phyloP scores from a whole-genome alignment of 2,329 filamentous ascomycete species.

The Trichoderma brevicompactum region DNA sequence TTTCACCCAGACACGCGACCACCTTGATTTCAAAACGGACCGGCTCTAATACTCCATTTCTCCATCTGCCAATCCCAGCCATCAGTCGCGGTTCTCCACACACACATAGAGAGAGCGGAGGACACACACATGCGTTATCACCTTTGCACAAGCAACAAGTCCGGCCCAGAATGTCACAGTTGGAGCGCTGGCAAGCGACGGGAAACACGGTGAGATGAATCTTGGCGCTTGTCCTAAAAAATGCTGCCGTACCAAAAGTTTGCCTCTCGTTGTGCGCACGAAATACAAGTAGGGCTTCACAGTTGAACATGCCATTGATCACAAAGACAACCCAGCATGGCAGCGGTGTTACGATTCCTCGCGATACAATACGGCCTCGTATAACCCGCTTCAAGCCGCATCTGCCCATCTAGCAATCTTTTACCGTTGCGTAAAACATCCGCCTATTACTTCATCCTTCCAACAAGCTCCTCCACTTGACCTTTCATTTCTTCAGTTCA shows the following conservation, averaged over 20 bases:
- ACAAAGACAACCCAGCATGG: not conserved
- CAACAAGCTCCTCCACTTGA: not conserved
- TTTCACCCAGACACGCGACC: conserved; percentile 20
- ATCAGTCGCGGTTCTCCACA: conserved; percentile 1
- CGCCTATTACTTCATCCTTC: not conserved
- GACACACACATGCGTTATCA: not conserved
- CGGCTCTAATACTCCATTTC: conserved; percentile 1
- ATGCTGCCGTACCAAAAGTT: not conserved
- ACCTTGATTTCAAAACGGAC: conserved; percentile 9
- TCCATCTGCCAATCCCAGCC: conserved; percentile 6
- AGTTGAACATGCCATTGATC: not conserved
- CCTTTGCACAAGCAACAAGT: not conserved
- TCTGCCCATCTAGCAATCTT: conserved; percentile 2
- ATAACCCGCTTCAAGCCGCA: conserved; percentile 17
- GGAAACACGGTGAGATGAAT: not conserved
- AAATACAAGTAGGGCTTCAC: conserved; percentile 1
- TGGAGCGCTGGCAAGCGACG: not conserved
- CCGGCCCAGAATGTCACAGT: not conserved
- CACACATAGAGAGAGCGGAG: not conserved
- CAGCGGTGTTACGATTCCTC: not conserved
- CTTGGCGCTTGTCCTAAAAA: not conserved
- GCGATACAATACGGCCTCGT: not conserved
- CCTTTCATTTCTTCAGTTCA: not conserved
- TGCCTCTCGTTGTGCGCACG: not conserved
- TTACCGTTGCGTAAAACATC: too few species aligned